Percentiles rank a stretch among this genome's conserved stretches.
phyloP scores from a whole-genome alignment of 768 basidiomycete genomes.

The Pleurotus tuber-regium region DNA sequence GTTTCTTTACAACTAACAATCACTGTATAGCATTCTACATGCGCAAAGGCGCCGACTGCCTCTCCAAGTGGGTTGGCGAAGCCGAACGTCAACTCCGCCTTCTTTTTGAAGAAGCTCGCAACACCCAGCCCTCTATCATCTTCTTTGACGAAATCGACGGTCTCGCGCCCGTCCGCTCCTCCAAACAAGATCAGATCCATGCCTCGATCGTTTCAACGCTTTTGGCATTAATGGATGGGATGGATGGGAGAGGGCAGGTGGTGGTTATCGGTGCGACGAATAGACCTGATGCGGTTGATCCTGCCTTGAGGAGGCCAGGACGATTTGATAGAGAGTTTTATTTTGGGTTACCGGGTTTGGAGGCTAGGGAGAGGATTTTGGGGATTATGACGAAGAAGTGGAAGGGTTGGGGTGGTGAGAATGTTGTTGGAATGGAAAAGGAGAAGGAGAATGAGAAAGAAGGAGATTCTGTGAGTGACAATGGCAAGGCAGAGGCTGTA shows the following conservation, averaged over 20 bases:
- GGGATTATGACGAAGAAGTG: conserved; percentile 88
- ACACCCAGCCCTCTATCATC: conserved; percentile 93
- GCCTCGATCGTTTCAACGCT: conserved; percentile 96
- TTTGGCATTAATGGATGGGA: conserved; percentile 97
- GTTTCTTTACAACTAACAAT: not conserved
- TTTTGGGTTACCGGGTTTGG: conserved; percentile 84
- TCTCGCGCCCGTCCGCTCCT: conserved; percentile 95
- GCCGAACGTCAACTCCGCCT: conserved; percentile 94
- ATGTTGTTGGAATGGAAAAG: conserved; percentile 53
- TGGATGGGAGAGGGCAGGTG: conserved; percentile 98
- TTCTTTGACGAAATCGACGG: conserved; percentile 99
- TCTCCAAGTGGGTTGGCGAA: conserved; percentile 99
- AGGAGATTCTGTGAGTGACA: not conserved
- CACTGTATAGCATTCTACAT: conserved; percentile 93
- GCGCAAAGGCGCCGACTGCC: conserved; percentile 97
- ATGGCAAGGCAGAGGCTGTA: not conserved
- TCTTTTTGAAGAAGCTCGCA: conserved; percentile 92
- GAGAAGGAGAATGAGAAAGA: conserved; percentile 67
- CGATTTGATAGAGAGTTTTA: conserved; percentile 98
- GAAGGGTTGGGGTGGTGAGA: conserved; percentile 70
- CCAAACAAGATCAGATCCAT: conserved; percentile 98
- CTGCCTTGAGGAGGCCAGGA: conserved; percentile 90
- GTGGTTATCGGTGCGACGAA: conserved; percentile 98
- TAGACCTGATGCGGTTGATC: conserved; percentile 96
- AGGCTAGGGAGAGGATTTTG: conserved; percentile 86